Evolutionary conservation across 352 stramenopile genomes (phyloP).

Genomic region (Globisporangium viniferum): DNA sequence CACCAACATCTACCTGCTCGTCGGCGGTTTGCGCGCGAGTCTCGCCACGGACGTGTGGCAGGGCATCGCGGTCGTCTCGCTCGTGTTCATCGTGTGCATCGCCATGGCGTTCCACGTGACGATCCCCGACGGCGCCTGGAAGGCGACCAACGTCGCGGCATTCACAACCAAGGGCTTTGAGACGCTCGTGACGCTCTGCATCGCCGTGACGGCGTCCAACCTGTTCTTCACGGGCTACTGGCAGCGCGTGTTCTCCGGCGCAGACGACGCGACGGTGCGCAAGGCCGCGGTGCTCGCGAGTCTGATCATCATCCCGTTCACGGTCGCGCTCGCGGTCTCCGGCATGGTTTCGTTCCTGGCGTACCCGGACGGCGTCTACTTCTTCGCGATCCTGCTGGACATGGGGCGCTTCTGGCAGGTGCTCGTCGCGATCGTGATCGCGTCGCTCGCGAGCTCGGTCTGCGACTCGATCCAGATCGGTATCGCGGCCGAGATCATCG

Average conservation of each 20-base stretch:
- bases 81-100: slow-evolving; percentile 59
- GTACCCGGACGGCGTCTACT: slow-evolving; percentile 54
- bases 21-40: slow-evolving; percentile 69
- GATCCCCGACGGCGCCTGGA: slow-evolving; percentile 52
- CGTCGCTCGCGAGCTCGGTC: slow-evolving; percentile 57
- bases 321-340: slow-evolving; percentile 53
- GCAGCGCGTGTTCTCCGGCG: slow-evolving; percentile 67
- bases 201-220: slow-evolving; percentile 60
- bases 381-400: slow-evolving; percentile 74
- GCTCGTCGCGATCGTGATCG: slow-evolving; percentile 65
- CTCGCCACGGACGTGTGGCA: slow-evolving; percentile 76
- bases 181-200: slow-evolving; percentile 65
- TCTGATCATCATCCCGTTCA: slow-evolving; percentile 65
- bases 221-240: slow-evolving; percentile 82
- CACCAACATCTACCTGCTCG: slow-evolving; percentile 72
- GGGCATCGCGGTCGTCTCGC: slow-evolving; percentile 51
- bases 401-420: slow-evolving; percentile 69
- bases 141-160: slow-evolving; percentile 45
- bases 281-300: slow-evolving; percentile 42
- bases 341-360: slow-evolving; percentile 72
- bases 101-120: slow-evolving; percentile 57
- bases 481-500: slow-evolving; percentile 66
- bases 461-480: slow-evolving; percentile 76
- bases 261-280: slow-evolving; percentile 52
- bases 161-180: slow-evolving; percentile 68